phyloP scores from a whole-genome alignment of 352 stramenopile genomes.

The Globisporangium apiculatum region DNA sequence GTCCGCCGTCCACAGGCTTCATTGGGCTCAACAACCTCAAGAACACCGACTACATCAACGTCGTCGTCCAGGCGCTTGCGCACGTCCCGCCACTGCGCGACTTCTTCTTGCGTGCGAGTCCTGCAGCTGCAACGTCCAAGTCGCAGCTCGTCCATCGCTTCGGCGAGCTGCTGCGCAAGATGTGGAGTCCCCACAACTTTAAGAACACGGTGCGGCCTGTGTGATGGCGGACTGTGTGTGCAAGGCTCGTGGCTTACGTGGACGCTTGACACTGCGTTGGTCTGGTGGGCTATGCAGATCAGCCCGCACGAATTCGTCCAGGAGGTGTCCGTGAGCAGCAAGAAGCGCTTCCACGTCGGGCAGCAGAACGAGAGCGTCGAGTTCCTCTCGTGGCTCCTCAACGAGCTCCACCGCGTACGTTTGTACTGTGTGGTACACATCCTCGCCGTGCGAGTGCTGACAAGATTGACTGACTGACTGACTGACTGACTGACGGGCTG shows the following conservation, averaged over 20 bases:
- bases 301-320: conserved; percentile 97
- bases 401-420: conserved; percentile 88
- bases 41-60: conserved; percentile 97
- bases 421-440: background rate
- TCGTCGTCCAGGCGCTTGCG: conserved; percentile 93
- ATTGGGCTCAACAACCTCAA: conserved; percentile 98
- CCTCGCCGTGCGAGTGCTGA: background rate
- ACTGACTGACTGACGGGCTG: background rate
- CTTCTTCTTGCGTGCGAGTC: conserved; percentile 87
- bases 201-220: conserved; percentile 88
- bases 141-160: conserved; percentile 89
- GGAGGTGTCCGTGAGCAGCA: conserved; percentile 91
- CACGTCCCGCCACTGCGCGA: conserved; percentile 94
- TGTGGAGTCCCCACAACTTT: conserved; percentile 98
- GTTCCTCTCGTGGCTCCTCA: conserved; percentile 96
- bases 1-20: conserved; percentile 64
- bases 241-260: too few species aligned
- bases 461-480: too few species aligned
- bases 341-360: conserved; percentile 95
- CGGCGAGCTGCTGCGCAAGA: conserved; percentile 94
- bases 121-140: conserved; percentile 51
- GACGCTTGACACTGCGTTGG: too few species aligned
- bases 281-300: conserved; percentile 35
- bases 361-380: conserved; percentile 93
- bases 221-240: background rate